phyloP scores from a whole-genome alignment of 2,329 filamentous ascomycete genomes.

The Lachnellula arida region DNA sequence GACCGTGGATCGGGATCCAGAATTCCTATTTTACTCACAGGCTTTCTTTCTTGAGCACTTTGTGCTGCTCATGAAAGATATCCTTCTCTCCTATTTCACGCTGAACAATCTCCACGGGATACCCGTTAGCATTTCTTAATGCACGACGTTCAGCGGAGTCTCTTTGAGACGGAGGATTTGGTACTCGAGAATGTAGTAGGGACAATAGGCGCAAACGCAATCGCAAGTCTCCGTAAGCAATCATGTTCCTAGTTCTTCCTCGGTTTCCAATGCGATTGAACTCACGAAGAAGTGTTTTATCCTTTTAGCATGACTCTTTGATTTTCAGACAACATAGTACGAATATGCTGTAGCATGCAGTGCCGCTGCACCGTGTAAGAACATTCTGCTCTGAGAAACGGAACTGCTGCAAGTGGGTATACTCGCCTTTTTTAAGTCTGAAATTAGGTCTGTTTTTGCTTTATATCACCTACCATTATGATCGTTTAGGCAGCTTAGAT shows the following conservation, averaged over 20 bases:
- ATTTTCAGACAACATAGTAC: too few relatives aligned
- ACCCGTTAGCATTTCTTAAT: conserved; percentile 35
- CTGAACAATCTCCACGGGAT: conserved; percentile 27
- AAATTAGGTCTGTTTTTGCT: too few relatives aligned
- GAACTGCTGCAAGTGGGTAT: not conserved
- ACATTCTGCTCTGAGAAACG: not conserved
- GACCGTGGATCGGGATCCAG: conserved; percentile 47
- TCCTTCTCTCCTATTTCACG: conserved; percentile 34
- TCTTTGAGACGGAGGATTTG: conserved; percentile 37
- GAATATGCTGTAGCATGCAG: conserved; percentile 26
- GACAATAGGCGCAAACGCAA: conserved; percentile 13
- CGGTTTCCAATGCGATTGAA: too few relatives aligned
- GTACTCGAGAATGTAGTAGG: conserved; percentile 19
- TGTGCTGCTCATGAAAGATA: conserved; percentile 6
- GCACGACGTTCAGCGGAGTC: conserved; percentile 34
- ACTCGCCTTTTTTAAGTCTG: too few relatives aligned
- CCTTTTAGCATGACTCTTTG: too few relatives aligned
- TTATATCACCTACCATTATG: too few relatives aligned
- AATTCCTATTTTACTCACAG: not conserved
- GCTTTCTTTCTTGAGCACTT: not conserved
- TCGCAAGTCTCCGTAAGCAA: conserved; percentile 9
- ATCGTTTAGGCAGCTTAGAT: too few relatives aligned
- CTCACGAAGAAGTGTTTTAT: too few relatives aligned
- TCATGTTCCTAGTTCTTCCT: too few relatives aligned
- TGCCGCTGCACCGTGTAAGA: conserved; percentile 25